These are phyloP conservation scores for Chaetomiaceae sp. DNA, from an alignment of 2,329 filamentous ascomycete species.

Conservation along the genomic window DNA sequence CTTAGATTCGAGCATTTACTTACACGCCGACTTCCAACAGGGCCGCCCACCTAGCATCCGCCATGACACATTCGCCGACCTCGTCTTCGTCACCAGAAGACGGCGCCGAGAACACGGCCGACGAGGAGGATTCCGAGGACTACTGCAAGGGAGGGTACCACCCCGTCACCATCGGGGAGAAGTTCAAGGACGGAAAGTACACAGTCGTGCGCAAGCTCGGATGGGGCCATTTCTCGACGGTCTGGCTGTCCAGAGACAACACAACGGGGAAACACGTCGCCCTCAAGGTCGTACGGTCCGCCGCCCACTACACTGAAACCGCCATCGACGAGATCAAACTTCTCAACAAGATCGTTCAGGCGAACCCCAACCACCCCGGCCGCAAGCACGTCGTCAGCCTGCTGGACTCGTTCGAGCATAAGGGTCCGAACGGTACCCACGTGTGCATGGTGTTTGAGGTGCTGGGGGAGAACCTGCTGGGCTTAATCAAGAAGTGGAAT, in stretches of 20 bases:
- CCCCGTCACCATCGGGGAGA: constrained; percentile 88
- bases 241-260: constrained; percentile 82
- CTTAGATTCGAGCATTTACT: constrained; percentile 25
- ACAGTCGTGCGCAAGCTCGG: constrained; percentile 93
- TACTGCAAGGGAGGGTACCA: constrained; percentile 99
- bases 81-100: constrained; percentile 78
- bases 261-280: constrained; percentile 89
- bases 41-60: constrained; percentile 51
- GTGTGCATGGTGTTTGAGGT: constrained; percentile 99
- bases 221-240: constrained; percentile 99
- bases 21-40: constrained; percentile 36
- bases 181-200: constrained; percentile 97
- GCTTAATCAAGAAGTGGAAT: constrained; percentile 97
- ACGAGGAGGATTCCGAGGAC: constrained; percentile 98
- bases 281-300: constrained; percentile 94
- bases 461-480: constrained; percentile 87
- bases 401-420: constrained; percentile 95
- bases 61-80: constrained; percentile 68
- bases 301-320: constrained; percentile 97
- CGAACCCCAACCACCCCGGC: constrained; percentile 90
- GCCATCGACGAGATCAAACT: constrained; percentile 99
- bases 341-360: constrained; percentile 92
- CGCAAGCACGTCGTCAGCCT: constrained; percentile 93
- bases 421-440: constrained; percentile 91
- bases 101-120: constrained; percentile 83